Base-by-base conservation (phyloP, 2,329 filamentous ascomycete species). In the Penicillium frequentans region DNA sequence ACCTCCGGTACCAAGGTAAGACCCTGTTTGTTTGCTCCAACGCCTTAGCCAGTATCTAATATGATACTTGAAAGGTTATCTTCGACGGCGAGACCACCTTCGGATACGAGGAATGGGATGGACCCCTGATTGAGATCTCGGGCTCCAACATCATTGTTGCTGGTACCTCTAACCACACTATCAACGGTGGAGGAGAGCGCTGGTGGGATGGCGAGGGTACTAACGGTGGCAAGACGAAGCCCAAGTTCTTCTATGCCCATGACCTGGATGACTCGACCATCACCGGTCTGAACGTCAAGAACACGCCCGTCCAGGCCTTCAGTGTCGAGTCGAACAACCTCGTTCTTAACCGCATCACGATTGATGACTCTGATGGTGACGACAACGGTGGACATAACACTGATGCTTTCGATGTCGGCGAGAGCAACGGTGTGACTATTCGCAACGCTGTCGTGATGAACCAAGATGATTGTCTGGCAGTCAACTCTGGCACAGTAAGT, bases 81-180 rank as follows among this genome's bases (percentile, higher is more conserved):
- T 90, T 90, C 73, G 72, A 84, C 56, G 88, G 87, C 45, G 84
- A 78, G 14, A 90, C 87, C 19, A 85, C 82, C 53, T 90, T 87
- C 66, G 86, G 79, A 24, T 89, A 88, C 74, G 77, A 84, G 60
- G 82, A 87, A 65, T 90, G 86, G 87, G 70, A 71, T 1, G 87
- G 87, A 0, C 87, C 87, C 45, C 77, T 90, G 11, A 79, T 90
- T 64, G 80, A 81, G 27, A 77, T 89, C 60, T 82, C 82, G 1
- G 87, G 87, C 35, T 82, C 72, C 39, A 75, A 78, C 60, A 79
- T 88, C 64, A 79, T 78, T 27, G 77, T 88, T 43, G 76, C 76
- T 9, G 83, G 82, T 46, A 80, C 80, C 23, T 63, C 73, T 1
- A 85, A 81, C 23, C 77, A 76, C 60, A 71, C 77, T 16, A 79